A percentile compares a stretch with the other conserved stretches of the same genome.
Evolutionary conservation across 1,284 basidiomycete genomes (phyloP).

Genomic region (Naganishia liquefaciens): DNA sequence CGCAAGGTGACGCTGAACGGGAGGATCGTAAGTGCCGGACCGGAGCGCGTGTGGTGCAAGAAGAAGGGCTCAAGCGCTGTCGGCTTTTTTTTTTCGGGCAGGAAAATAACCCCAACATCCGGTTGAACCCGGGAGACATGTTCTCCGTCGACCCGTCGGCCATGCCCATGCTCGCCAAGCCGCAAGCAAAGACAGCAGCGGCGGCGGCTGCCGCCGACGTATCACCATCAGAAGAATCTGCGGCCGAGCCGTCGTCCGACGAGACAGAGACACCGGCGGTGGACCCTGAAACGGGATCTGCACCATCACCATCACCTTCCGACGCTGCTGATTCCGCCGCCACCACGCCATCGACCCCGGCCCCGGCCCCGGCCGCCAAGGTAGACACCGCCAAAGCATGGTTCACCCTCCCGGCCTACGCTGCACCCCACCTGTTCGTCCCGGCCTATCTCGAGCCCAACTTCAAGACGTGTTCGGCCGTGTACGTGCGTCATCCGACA

Average conservation of each 20-base stretch:
- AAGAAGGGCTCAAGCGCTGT: neutral
- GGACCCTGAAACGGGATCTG: conserved; percentile 32
- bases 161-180: conserved; percentile 67
- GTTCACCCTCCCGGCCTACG: conserved; percentile 86
- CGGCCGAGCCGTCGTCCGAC: conserved; percentile 39
- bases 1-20: conserved; percentile 90
- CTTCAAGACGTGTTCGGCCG: conserved; percentile 85
- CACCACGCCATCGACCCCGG: neutral
- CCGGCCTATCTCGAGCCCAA: conserved; percentile 92
- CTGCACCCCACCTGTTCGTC: conserved; percentile 89
- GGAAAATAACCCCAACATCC: conserved; percentile 83
- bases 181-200: conserved; percentile 43
- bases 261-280: conserved; percentile 35
- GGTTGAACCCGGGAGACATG: conserved; percentile 91
- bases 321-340: conserved; percentile 16
- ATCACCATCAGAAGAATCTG: conserved; percentile 36
- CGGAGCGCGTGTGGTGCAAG: too few species aligned
- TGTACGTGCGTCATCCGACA: conserved; percentile 94
- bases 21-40: conserved; percentile 64
- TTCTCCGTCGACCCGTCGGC: conserved; percentile 80
- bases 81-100: conserved; percentile 47
- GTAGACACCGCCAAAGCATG: conserved; percentile 32
- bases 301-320: conserved; percentile 23
- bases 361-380: conserved; percentile 13
- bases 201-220: conserved; percentile 9